These are phyloP conservation scores for Fusarium dlaminii DNA, from an alignment of 2,329 filamentous ascomycete species.

Conservation along the genomic window DNA sequence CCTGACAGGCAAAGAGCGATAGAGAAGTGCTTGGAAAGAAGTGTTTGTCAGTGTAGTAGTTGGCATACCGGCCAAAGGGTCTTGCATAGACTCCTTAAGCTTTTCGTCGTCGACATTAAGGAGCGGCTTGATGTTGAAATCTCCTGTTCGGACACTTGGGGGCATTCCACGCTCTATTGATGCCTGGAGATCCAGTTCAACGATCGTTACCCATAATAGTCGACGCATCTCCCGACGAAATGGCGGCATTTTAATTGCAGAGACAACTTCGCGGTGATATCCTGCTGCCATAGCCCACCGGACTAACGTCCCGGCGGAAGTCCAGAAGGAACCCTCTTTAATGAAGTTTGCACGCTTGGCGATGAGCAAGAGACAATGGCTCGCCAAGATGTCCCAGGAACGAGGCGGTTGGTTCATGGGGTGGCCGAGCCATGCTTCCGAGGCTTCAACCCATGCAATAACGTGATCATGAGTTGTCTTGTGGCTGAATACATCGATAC, in stretches of 20 bases:
- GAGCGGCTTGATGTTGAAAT: background rate
- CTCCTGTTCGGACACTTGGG: background rate
- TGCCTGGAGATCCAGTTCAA: background rate
- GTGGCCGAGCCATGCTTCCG: no score
- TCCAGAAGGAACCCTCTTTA: background rate
- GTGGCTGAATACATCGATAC: background rate
- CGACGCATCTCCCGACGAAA: background rate
- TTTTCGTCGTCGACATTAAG: background rate
- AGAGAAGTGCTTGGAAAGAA: background rate
- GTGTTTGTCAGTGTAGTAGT: background rate
- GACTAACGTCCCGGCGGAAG: accelerated
- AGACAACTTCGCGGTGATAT: background rate
- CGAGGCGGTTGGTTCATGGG: background rate
- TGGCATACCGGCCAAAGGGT: accelerated
- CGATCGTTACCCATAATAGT: background rate
- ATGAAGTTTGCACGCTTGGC: background rate
- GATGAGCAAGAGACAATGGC: background rate
- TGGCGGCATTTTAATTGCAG: background rate
- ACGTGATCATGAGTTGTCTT: background rate
- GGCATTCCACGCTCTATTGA: background rate
- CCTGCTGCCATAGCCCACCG: background rate
- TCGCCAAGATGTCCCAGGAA: background rate
- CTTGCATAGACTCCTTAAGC: background rate
- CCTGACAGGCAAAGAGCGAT: accelerated
- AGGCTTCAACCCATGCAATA: accelerated